Conservation (phyloP, 306 rosid genomes). For the Quercus engelmannii region DNA sequence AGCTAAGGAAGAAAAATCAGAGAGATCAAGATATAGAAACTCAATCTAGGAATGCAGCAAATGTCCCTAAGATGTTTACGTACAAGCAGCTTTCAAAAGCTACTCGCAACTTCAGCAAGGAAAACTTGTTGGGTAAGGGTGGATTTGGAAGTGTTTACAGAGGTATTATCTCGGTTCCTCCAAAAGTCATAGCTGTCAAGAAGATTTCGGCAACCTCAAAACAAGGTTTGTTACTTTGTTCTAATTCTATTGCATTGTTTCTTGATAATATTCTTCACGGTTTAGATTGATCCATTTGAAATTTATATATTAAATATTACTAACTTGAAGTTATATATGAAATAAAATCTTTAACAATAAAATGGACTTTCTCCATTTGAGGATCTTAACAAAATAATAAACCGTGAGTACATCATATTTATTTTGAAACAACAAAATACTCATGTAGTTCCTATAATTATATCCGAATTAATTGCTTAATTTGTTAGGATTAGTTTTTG, state of each 20-base stretch:
- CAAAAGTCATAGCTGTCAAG: conserved; percentile 47
- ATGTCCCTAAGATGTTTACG: conserved; percentile 37
- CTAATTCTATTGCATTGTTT: too few species aligned
- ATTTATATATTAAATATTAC: too few species aligned
- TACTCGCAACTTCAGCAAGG: conserved; percentile 41
- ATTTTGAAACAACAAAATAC: background rate
- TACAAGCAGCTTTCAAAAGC: conserved; percentile 47
- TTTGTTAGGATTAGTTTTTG: background rate
- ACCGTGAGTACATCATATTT: background rate
- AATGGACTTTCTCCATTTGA: background rate
- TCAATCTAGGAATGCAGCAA: conserved; percentile 33
- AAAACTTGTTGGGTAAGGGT: conserved; percentile 50
- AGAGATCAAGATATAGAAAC: conserved; percentile 30
- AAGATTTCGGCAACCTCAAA: conserved; percentile 50
- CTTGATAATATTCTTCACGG: too few species aligned
- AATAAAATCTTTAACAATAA: too few species aligned
- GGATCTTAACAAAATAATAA: too few species aligned
- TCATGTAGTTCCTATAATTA: too few species aligned
- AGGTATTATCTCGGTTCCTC: conserved; percentile 31
- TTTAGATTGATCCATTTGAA: too few species aligned
- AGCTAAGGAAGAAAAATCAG: conserved; percentile 23
- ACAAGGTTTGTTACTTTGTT: conserved; percentile 38
- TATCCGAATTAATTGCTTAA: too few species aligned
- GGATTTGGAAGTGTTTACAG: conserved; percentile 60
- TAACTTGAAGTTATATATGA: too few species aligned